Evolutionary conservation across 2,329 filamentous ascomycete genomes (phyloP).

Genomic region (Penicillium sp.): DNA sequence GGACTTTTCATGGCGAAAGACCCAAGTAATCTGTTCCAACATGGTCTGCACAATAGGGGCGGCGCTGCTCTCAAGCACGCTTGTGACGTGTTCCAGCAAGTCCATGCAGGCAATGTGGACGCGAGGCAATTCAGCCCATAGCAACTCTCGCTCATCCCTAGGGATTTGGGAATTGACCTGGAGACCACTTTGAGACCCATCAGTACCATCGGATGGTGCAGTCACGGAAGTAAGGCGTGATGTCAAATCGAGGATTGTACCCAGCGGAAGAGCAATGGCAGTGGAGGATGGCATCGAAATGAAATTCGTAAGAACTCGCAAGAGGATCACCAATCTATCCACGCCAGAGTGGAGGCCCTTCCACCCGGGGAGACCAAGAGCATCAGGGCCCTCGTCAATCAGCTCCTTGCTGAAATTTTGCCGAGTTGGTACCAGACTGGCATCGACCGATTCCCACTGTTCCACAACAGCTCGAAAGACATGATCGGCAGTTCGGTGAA

Average conservation of each 20-base stretch:
- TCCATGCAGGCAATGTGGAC: slow-evolving; percentile 67
- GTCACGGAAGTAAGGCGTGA: slow-evolving; percentile 64
- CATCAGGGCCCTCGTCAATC: slow-evolving; percentile 37
- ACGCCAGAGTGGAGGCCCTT: slow-evolving; percentile 66
- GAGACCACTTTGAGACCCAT: slow-evolving; percentile 45
- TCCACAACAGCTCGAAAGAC: slow-evolving; percentile 74
- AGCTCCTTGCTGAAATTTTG: slow-evolving; percentile 33
- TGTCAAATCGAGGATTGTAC: slow-evolving; percentile 61
- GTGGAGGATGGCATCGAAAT: slow-evolving; percentile 59
- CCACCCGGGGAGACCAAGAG: slow-evolving; percentile 60
- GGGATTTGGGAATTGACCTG: slow-evolving; percentile 66
- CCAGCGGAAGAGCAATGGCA: slow-evolving; percentile 61
- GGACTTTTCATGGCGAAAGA: slow-evolving; percentile 55
- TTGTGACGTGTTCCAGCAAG: slow-evolving; percentile 53
- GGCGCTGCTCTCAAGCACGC: slow-evolving; percentile 54
- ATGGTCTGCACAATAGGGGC: slow-evolving; percentile 58
- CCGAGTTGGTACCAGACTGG: slow-evolving; percentile 31
- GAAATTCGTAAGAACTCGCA: slow-evolving; percentile 60
- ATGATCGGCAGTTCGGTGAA: slow-evolving; percentile 67
- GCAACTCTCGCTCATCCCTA: slow-evolving; percentile 72
- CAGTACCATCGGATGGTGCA: slow-evolving; percentile 40
- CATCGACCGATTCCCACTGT: slow-evolving; percentile 66
- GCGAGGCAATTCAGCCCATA: slow-evolving; percentile 66
- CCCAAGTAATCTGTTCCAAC: slow-evolving; percentile 65
- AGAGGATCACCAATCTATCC: slow-evolving; percentile 60